Conservation (phyloP, 2,329 filamentous ascomycete genomes). For the Zopfia rhizophila region DNA sequence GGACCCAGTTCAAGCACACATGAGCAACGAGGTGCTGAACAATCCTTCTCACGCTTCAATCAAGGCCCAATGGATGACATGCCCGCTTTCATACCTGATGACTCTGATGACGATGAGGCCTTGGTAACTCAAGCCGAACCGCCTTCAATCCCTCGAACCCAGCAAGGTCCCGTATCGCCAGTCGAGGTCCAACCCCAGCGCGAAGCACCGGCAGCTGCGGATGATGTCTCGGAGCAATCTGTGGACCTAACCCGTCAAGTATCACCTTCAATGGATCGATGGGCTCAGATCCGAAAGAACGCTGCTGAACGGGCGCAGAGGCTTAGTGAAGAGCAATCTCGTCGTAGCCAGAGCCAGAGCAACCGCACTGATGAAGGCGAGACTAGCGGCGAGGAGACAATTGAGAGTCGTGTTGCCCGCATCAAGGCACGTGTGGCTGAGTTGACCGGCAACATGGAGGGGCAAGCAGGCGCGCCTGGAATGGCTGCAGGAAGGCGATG, state of each 20-base stretch:
- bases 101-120: slow-evolving; percentile 46
- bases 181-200: slow-evolving; percentile 32
- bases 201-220: slow-evolving; percentile 28
- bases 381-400: slow-evolving; percentile 95
- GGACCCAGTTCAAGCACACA: slow-evolving; percentile 70
- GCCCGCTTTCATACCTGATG: slow-evolving; percentile 78
- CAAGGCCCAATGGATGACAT: slow-evolving; percentile 89
- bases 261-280: slow-evolving; percentile 73
- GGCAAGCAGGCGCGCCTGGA: slow-evolving; percentile 23
- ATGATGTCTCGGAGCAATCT: slow-evolving; percentile 55
- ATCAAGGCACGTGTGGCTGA: slow-evolving; percentile 98
- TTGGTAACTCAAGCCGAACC: slow-evolving; percentile 32
- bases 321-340: slow-evolving; percentile 72
- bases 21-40: slow-evolving; percentile 68
- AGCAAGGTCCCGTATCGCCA: slow-evolving; percentile 22
- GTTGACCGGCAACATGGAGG: slow-evolving; percentile 71
- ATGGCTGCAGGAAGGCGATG: slow-evolving; percentile 6
- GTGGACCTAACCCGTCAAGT: slow-evolving; percentile 52
- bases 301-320: slow-evolving; percentile 82
- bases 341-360: slow-evolving; percentile 64
- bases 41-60: slow-evolving; percentile 77
- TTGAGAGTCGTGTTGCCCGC: slow-evolving; percentile 93
- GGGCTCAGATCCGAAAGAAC: slow-evolving; percentile 96
- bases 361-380: slow-evolving; percentile 80
- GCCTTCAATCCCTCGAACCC: slow-evolving; percentile 26